Percentiles rank a stretch among this genome's conserved stretches.
Conservation (phyloP, 139 green algal genomes). For the Chlorella sorokiniana region DNA sequence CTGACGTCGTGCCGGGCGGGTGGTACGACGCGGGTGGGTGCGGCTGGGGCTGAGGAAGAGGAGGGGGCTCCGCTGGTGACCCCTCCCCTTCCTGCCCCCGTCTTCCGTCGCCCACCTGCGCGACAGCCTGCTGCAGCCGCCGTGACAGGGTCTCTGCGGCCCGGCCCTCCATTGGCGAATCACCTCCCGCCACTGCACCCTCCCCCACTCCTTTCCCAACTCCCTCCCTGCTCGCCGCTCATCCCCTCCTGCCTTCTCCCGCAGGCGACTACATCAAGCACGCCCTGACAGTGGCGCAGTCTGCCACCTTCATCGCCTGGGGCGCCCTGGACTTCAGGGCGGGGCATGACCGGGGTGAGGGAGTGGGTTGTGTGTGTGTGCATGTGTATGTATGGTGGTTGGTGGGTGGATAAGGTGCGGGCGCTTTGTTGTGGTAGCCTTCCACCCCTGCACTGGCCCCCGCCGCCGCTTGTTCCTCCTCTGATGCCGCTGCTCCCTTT, state of each 20-base stretch:
- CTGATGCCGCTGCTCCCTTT: neutral
- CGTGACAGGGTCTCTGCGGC: too few species aligned
- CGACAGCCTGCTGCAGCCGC: too few species aligned
- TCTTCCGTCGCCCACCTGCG: too few species aligned
- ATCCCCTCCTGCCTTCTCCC: too few species aligned
- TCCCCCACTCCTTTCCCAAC: too few species aligned
- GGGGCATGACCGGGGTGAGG: neutral
- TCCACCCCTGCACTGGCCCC: neutral
- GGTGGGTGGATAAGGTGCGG: neutral
- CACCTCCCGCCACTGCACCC: too few species aligned
- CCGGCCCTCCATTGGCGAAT: too few species aligned
- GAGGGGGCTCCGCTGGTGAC: neutral
- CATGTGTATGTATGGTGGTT: neutral
- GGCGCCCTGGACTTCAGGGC: neutral
- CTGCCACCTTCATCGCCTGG: neutral
- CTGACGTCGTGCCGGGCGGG: slow-evolving; percentile 41
- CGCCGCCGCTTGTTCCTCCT: neutral
- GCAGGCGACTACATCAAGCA: slow-evolving; percentile 22
- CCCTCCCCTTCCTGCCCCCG: too few species aligned
- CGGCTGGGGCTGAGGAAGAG: neutral
- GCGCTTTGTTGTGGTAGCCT: too few species aligned
- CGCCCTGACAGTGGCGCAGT: slow-evolving; percentile 10
- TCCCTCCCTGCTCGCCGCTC: neutral
- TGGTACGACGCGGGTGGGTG: slow-evolving; percentile 44
- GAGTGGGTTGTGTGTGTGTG: neutral